Conservation (phyloP, 805 yeast genomes). For the Candida vaughaniae region DNA sequence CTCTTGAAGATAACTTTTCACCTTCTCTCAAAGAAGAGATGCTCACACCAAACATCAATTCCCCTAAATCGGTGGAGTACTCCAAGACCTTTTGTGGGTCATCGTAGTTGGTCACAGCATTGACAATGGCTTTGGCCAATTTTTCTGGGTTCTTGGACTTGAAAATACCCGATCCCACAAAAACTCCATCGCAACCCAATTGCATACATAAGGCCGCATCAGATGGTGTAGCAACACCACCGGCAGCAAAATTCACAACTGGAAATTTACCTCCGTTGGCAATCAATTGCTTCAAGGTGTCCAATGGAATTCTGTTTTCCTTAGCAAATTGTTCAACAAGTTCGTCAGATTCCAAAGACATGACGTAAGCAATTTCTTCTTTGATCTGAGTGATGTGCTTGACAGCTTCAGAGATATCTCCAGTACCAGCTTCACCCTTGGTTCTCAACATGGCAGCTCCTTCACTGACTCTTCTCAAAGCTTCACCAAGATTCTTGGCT, state of each 20-base stretch:
- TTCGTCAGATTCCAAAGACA: conserved; percentile 37
- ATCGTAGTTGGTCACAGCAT: conserved; percentile 70
- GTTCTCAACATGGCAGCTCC: conserved; percentile 89
- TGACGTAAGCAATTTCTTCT: conserved; percentile 50
- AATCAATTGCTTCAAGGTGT: conserved; percentile 49
- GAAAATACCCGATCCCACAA: conserved; percentile 65
- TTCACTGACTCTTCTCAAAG: conserved; percentile 72
- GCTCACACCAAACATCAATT: conserved; percentile 72
- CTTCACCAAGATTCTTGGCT: conserved; percentile 78
- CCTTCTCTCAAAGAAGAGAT: conserved; percentile 48
- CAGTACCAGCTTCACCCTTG: conserved; percentile 89
- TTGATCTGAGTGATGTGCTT: conserved; percentile 65
- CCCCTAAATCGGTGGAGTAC: conserved; percentile 68
- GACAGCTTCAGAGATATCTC: conserved; percentile 81
- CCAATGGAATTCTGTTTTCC: conserved; percentile 58
- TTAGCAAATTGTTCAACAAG: conserved; percentile 53
- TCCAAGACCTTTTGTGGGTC: conserved; percentile 61
- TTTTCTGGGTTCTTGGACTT: conserved; percentile 69
- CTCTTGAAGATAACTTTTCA: conserved; percentile 50
- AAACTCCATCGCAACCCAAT: conserved; percentile 35
- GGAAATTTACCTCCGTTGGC: conserved; percentile 62
- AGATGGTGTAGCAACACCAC: conserved; percentile 86
- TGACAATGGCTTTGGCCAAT: conserved; percentile 75
- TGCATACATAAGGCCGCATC: conserved; percentile 79
- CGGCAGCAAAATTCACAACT: conserved; percentile 85